Conservation (phyloP, 371 early-diverging fungal species). For the Rhizomucor pusillus region DNA sequence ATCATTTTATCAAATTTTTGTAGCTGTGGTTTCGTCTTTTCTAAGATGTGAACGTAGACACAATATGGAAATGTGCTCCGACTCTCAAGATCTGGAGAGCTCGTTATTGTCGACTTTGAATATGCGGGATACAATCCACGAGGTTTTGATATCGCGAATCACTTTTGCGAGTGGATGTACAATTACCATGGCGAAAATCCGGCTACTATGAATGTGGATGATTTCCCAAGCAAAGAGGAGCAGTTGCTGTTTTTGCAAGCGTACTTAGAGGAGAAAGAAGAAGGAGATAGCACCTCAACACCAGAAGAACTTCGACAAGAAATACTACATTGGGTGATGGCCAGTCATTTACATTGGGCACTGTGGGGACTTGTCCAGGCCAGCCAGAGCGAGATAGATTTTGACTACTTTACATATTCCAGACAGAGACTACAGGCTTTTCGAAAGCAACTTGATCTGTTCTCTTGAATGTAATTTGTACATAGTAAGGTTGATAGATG, state of each 20-base stretch:
- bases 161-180: constrained; percentile 89
- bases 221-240: constrained; percentile 61
- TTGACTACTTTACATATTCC: constrained; percentile 75
- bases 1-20: too few species aligned
- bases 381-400: constrained; percentile 75
- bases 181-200: constrained; percentile 66
- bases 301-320: constrained; percentile 29
- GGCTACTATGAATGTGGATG: constrained; percentile 42
- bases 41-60: constrained; percentile 39
- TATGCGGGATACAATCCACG: constrained; percentile 86
- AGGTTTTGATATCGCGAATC: constrained; percentile 85
- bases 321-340: constrained; percentile 51
- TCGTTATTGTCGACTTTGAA: constrained; percentile 82
- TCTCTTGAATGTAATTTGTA: too few species aligned
- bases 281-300: constrained; percentile 1
- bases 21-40: too few species aligned
- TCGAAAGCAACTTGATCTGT: constrained; percentile 8
- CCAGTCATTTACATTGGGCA: constrained; percentile 78
- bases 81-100: constrained; percentile 46
- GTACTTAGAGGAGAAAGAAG: constrained; percentile 49
- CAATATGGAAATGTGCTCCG: constrained; percentile 85
- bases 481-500: too few species aligned
- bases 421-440: constrained; percentile 58
- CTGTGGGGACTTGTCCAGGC: constrained; percentile 86
- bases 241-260: constrained; percentile 61